These are phyloP conservation scores for Penicillium oxalicum DNA, from an alignment of 2,329 filamentous ascomycete species.

Conservation along the genomic window DNA sequence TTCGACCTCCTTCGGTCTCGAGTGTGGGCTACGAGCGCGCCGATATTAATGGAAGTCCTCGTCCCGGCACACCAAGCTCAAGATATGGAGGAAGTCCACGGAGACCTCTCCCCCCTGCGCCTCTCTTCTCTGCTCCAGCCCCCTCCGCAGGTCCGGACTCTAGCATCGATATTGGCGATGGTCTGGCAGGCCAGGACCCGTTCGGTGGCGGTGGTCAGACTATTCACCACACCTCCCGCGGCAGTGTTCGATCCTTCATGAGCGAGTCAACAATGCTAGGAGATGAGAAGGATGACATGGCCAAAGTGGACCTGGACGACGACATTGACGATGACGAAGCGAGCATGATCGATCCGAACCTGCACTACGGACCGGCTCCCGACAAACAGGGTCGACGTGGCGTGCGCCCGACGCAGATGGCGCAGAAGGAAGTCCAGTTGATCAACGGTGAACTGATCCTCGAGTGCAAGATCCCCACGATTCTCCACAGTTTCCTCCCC, in stretches of 20 bases:
- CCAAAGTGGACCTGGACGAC: constrained; percentile 43
- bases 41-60: constrained; percentile 81
- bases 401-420: constrained; percentile 78
- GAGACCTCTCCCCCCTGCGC: constrained; percentile 79
- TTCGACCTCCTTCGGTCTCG: constrained; percentile 59
- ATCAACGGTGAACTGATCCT: constrained; percentile 97
- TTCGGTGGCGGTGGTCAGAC: constrained; percentile 52
- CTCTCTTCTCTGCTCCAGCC: constrained; percentile 63
- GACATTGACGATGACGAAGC: constrained; percentile 32
- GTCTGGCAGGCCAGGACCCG: constrained; percentile 67
- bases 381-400: constrained; percentile 81
- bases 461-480: constrained; percentile 98
- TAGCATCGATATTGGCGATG: constrained; percentile 49
- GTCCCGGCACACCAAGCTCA: constrained; percentile 85
- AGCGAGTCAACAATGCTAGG: constrained; percentile 55
- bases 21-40: constrained; percentile 73
- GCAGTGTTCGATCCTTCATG: constrained; percentile 55
- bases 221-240: constrained; percentile 47
- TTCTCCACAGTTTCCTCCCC: constrained; percentile 93
- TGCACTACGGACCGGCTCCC: constrained; percentile 80
- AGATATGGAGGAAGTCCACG: constrained; percentile 82
- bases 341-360: constrained; percentile 56
- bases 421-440: constrained; percentile 86
- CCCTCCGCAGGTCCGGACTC: constrained; percentile 34
- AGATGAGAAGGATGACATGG: constrained; percentile 44